Evolutionary conservation across 208 protist species (phyloP), one percentile per base, ranked within the genome.

Genomic region (Leishmania gerbilli): DNA sequence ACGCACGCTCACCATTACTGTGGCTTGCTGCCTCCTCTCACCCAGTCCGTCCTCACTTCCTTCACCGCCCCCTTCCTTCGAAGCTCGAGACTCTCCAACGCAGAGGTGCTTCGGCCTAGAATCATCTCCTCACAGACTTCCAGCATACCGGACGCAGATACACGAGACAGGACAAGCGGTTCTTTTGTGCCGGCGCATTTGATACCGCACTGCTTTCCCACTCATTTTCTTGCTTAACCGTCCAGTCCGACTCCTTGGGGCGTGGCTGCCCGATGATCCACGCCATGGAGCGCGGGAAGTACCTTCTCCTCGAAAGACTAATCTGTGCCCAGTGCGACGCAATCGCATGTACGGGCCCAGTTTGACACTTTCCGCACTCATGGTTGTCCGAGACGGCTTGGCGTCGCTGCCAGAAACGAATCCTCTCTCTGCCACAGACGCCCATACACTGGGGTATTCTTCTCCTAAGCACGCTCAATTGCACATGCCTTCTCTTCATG

Each of bases 121-220:
- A 84, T 24, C 88, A 92, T 69, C 91, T 93, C 53, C 78, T 91
- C 0, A 87, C 92, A 24, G 92, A 88, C 7, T 92, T 88, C 53
- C 71, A 92, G 65, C 56, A 82, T 0, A 91, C 84, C 0, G 49
- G 68, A 3, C 74, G 90, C 5, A 87, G 84, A 13, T 81, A 82
- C n/a, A 87, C 89, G 4, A 88, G 82, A 31, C 83, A 86, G 45
- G 68, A 42, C 13, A 77, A 58, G 27, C 84, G 81, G 1, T 91
- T 89, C 42, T 91, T 92, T 47, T 74, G 40, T 7, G 56, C 65
- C 34, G 88, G 88, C 0, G 88, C 92, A 79, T 79, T 95, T 3
- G 78, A 85, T 31, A 15, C 40, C 0, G 8, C 91, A 34, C 40
- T 92, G 17, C 60, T 60, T 7, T n/a, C 17, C 4, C 49, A 76